phyloP scores from a whole-genome alignment of 2,329 filamentous ascomycete species.

The Tolypocladium capitatum region DNA sequence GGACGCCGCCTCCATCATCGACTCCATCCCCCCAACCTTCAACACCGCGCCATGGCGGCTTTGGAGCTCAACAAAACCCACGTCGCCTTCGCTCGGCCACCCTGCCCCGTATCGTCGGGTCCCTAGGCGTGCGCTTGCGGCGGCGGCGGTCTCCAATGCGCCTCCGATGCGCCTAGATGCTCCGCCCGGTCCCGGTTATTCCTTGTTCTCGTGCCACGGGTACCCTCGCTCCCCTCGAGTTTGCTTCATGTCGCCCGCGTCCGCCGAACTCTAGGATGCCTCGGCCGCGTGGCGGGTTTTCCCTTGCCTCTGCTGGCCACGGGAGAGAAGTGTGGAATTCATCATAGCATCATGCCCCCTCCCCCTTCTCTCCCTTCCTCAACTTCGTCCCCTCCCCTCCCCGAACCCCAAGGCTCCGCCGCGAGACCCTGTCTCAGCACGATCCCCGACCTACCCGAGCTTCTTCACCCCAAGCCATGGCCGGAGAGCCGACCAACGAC shows the following conservation, averaged over 20 bases:
- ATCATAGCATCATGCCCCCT: neutral
- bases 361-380: neutral
- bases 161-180: too few relatives aligned
- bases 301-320: neutral
- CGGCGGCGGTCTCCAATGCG: too few relatives aligned
- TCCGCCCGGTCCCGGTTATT: neutral
- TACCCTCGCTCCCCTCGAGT: too few relatives aligned
- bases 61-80: too few relatives aligned
- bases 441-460: slow-evolving; percentile 6
- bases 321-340: neutral
- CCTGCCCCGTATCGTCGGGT: too few relatives aligned
- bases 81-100: too few relatives aligned
- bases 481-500: slow-evolving; percentile 12
- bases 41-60: too few relatives aligned
- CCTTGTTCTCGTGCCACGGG: too few relatives aligned
- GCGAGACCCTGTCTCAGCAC: slow-evolving; percentile 12
- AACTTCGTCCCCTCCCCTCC: neutral
- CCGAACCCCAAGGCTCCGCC: neutral
- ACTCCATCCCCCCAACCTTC: too few relatives aligned
- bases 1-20: too few relatives aligned
- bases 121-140: too few relatives aligned
- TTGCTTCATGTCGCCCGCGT: neutral
- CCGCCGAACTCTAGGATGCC: neutral
- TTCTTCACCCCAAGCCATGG: slow-evolving; percentile 8
- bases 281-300: neutral